These are phyloP conservation scores for Aurantiochytrium sp. DNA, from an alignment of 108 stramenopile species.

Conservation along the genomic window DNA sequence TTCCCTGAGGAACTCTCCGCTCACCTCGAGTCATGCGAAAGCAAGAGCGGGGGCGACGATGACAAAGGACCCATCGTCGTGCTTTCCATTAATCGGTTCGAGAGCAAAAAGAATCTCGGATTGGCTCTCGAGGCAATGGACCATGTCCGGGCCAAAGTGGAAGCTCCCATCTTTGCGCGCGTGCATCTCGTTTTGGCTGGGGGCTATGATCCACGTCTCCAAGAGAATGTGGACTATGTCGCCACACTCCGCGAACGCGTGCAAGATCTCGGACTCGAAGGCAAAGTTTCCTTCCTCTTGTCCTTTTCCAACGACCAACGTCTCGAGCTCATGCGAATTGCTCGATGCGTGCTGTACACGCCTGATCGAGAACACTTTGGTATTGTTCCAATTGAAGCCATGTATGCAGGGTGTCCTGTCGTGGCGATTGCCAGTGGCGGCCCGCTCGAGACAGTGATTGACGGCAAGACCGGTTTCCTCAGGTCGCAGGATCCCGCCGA, in stretches of 20 bases:
- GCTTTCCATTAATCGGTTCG: slow-evolving; percentile 80
- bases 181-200: slow-evolving; percentile 73
- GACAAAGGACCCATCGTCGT: slow-evolving; percentile 54
- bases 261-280: slow-evolving; percentile 24
- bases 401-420: slow-evolving; percentile 79
- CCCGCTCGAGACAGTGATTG: slow-evolving; percentile 78
- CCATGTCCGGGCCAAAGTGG: neutral
- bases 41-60: neutral
- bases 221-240: slow-evolving; percentile 87
- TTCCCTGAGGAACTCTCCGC: slow-evolving; percentile 5
- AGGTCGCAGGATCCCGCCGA: neutral
- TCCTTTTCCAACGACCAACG: slow-evolving; percentile 71
- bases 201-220: slow-evolving; percentile 82
- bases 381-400: slow-evolving; percentile 96
- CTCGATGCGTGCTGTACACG: slow-evolving; percentile 81
- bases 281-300: slow-evolving; percentile 53
- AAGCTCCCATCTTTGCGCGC: neutral
- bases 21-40: neutral
- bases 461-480: slow-evolving; percentile 77
- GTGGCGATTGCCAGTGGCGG: slow-evolving; percentile 76
- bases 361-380: slow-evolving; percentile 95
- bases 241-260: slow-evolving; percentile 61
- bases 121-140: slow-evolving; percentile 50
- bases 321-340: slow-evolving; percentile 53
- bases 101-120: slow-evolving; percentile 90